A percentile compares a stretch with the other conserved stretches of the same genome.
These are phyloP conservation scores for Fusarium buharicum DNA, from an alignment of 2,329 filamentous ascomycete species.

Conservation along the genomic window DNA sequence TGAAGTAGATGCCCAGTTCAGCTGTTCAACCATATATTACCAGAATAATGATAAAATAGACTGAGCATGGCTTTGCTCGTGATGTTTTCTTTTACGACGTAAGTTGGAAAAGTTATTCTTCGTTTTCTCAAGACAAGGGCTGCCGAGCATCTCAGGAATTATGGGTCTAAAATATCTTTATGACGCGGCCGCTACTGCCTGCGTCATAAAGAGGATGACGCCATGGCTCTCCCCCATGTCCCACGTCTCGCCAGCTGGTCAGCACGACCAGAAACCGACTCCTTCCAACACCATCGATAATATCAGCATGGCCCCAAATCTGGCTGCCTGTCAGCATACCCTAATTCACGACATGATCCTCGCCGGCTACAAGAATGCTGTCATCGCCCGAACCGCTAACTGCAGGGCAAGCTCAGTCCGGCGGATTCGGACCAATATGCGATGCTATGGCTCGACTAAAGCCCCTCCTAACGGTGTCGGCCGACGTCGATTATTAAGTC, in stretches of 20 bases:
- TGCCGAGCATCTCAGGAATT: neutral
- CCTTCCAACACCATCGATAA: neutral
- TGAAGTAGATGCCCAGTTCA: no score
- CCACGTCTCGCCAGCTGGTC: neutral
- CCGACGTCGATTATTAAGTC: conserved; percentile 1
- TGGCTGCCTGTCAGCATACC: neutral
- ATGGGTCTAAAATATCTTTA: neutral
- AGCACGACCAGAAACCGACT: neutral
- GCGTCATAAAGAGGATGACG: neutral
- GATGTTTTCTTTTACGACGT: neutral
- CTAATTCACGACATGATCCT: conserved; percentile 10
- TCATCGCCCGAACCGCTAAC: conserved; percentile 1
- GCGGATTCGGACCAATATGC: conserved; percentile 2
- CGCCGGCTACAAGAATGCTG: conserved; percentile 6
- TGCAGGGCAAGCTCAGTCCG: conserved; percentile 5
- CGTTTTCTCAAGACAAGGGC: neutral
- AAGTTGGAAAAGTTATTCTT: neutral
- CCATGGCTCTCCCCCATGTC: neutral
- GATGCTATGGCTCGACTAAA: conserved; percentile 4
- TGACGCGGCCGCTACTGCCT: conserved; percentile 3
- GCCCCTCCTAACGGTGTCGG: neutral
- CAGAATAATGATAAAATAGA: neutral
- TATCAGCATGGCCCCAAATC: conserved; percentile 2
- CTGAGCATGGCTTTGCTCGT: neutral
- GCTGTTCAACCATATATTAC: neutral